phyloP scores from a whole-genome alignment of 257 asterid species.

The Solanum appendiculatum region DNA sequence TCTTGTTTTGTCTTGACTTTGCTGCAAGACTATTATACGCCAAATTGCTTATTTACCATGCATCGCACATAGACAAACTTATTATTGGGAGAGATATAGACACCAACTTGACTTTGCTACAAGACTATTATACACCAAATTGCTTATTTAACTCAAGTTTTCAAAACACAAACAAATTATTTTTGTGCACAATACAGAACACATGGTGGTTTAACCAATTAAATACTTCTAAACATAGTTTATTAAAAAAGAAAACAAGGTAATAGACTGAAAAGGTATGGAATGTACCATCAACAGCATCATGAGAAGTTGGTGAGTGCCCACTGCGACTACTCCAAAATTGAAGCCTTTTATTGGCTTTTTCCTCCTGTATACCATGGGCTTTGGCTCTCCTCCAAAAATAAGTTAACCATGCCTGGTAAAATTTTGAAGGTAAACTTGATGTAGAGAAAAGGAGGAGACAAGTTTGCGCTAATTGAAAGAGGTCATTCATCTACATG shows the following conservation, averaged over 20 bases:
- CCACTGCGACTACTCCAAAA: slow-evolving; percentile 86
- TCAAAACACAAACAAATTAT: neutral
- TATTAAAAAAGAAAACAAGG: neutral
- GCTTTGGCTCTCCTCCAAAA: slow-evolving; percentile 91
- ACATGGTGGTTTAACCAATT: neutral
- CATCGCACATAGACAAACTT: too few species aligned
- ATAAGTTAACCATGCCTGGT: slow-evolving; percentile 92
- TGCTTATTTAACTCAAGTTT: neutral
- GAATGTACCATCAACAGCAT: slow-evolving; percentile 67
- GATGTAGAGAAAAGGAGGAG: neutral
- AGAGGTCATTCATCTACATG: neutral
- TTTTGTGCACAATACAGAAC: neutral
- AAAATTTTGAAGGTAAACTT: neutral
- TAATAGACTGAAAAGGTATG: neutral
- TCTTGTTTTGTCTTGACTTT: neutral
- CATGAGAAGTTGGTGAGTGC: slow-evolving; percentile 83
- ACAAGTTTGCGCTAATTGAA: neutral
- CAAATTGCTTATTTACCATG: neutral
- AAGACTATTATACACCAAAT: neutral
- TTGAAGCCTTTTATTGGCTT: slow-evolving; percentile 58
- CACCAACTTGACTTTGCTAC: neutral
- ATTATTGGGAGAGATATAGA: neutral
- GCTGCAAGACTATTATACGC: neutral
- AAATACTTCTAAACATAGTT: neutral
- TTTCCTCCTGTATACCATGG: slow-evolving; percentile 74